Base-by-base conservation (phyloP, 2,329 filamentous ascomycete genomes). In the Trichoderma oligosporum region DNA sequence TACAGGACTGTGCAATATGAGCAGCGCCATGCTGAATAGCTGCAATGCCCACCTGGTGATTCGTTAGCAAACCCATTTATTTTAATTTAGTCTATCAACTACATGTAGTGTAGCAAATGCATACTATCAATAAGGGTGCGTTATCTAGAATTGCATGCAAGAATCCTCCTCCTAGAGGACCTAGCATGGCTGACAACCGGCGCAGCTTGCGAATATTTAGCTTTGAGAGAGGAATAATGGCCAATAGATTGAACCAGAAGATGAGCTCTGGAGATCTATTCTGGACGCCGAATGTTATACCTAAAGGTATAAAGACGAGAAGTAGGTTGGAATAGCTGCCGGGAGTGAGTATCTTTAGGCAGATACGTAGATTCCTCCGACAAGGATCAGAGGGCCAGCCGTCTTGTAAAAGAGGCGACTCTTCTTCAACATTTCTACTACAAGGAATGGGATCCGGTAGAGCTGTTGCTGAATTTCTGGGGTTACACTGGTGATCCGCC, bases 201-300 rank as follows among this genome's bases (percentile, higher is more conserved):
- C 56, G 47, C 11, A 53, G 18, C 14, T 58, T 58, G 31, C 56
- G 56, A 53, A 44, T 31, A 35, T 52, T 58, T 12, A 58, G 31
- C 24, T 53, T 42, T 27, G 47, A 58, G n/a, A 58, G 56, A 9
- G 47, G 56, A 9, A 58, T 35, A 12, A 58, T 58, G 11, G 56
- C 46, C 0, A 58, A 14, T 14, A 58, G 46, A 1, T 58, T 58
- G 47, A 58, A 46, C 56, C 47, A 58, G 25, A 58, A 58, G 25
- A 52, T 53, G 24, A 46, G 48, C 7, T 41, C 39, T 14, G 47
- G 47, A 11, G 31, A 4, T 22, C 18, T 29, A 35, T 58, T 45
- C 8, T 45, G 41, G n/a, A 53, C 14, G n/a, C 56, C 56, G 46
- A 25, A 53, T 3, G 20, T 38, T 12, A 57, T 53, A 3, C 56